Conservation (phyloP, 2,329 filamentous ascomycete species). For the Ascochyta koolunga region DNA sequence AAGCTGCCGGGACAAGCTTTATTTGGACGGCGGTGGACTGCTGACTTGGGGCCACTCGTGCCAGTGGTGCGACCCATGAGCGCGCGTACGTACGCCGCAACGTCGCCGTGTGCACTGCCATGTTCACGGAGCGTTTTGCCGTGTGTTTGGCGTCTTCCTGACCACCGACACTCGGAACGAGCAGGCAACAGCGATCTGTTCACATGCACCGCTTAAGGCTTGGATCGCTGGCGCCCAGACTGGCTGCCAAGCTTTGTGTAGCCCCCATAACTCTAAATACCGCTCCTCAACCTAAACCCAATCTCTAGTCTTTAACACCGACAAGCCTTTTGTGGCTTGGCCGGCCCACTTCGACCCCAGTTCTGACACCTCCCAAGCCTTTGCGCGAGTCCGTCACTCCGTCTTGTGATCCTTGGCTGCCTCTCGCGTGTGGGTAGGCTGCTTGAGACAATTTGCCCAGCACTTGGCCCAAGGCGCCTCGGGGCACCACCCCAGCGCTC, state of each 20-base stretch:
- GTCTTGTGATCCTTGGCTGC: conserved; percentile 37
- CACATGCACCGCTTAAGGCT: conserved; percentile 12
- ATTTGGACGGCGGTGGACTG: conserved; percentile 43
- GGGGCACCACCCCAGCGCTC: conserved; percentile 12
- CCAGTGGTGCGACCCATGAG: conserved; percentile 19
- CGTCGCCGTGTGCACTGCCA: conserved; percentile 1
- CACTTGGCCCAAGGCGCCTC: conserved; percentile 31
- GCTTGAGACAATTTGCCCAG: conserved; percentile 30
- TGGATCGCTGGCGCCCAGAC: conserved; percentile 29
- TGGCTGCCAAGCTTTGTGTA: conserved; percentile 35
- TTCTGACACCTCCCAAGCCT: conserved; percentile 37
- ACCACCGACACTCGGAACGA: not conserved
- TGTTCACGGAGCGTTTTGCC: not conserved
- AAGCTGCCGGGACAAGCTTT: conserved; percentile 47
- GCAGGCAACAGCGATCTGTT: conserved; percentile 12
- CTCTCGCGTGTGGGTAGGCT: conserved; percentile 16
- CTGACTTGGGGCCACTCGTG: conserved; percentile 27
- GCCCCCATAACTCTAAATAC: conserved; percentile 29
- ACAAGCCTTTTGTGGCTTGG: conserved; percentile 45
- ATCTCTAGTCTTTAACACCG: conserved; percentile 42
- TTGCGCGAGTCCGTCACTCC: conserved; percentile 28
- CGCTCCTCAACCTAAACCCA: conserved; percentile 42
- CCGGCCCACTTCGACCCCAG: conserved; percentile 18
- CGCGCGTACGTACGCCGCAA: conserved; percentile 15
- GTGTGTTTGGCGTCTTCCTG: not conserved